A percentile compares a stretch with the other conserved stretches of the same genome.
phyloP scores from a whole-genome alignment of 2,329 filamentous ascomycete species.

The Helminthosporium solani region DNA sequence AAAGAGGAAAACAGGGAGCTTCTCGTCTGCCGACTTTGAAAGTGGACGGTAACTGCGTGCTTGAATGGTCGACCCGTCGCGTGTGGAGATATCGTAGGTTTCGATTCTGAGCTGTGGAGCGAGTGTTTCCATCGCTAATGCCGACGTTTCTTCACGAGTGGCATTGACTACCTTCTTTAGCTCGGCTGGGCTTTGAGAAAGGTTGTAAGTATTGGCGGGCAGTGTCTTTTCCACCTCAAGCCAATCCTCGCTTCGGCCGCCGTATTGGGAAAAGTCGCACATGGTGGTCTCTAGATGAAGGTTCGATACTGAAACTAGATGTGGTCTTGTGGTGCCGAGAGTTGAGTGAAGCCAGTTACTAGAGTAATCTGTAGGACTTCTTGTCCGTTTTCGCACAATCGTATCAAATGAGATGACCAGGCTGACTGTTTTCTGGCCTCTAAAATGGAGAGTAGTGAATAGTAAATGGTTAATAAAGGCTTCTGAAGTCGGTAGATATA shows the following conservation, averaged over 20 bases:
- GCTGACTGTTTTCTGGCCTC: no score
- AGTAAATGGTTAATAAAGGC: no score
- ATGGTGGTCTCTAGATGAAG: constrained; percentile 3
- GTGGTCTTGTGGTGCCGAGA: no score
- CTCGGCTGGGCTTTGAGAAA: constrained; percentile 13
- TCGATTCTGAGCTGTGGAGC: constrained; percentile 21
- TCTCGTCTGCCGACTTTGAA: constrained; percentile 30
- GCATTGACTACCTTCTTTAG: constrained; percentile 23
- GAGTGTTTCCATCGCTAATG: constrained; percentile 21
- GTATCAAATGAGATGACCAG: no score
- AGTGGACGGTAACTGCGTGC: constrained; percentile 51
- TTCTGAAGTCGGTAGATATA: no score
- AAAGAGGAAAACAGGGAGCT: constrained; percentile 52
- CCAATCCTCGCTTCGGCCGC: constrained; percentile 36
- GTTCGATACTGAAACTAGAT: background rate
- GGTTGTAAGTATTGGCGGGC: constrained; percentile 24
- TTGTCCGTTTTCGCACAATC: no score
- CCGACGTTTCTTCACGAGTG: constrained; percentile 20
- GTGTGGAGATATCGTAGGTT: constrained; percentile 41
- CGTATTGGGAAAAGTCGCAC: constrained; percentile 31
- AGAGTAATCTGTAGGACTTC: no score
- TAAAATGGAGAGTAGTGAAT: no score
- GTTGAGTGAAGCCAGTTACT: no score
- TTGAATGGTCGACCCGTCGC: constrained; percentile 49
- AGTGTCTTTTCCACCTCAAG: constrained; percentile 33